Base-by-base conservation (phyloP, 2,329 filamentous ascomycete species). In the Penicillium sp. region DNA sequence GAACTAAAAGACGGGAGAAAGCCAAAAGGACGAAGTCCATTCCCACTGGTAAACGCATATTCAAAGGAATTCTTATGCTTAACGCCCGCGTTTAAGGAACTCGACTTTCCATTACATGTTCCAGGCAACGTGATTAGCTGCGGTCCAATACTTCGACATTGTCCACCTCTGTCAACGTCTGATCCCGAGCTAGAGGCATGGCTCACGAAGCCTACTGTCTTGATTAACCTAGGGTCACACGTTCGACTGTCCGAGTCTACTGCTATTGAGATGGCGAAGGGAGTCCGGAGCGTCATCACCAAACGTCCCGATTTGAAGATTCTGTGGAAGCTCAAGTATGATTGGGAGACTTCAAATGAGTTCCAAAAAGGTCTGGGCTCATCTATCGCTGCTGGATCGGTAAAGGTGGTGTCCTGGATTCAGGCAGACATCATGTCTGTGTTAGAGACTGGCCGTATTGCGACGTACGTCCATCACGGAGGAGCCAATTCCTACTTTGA, bases 401-500 rank as follows among this genome's bases (percentile, higher is more conserved):
- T 68, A n/a, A 66, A 53, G 19, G 57, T 65, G 3, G 53, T 67
- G 1, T 35, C 59, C 33, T 70, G 68, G 68, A 68, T 70, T 15
- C 19, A 66, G 30, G 45, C 66, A 2, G 67, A 70, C 15, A 68
- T 70, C 15, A 68, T 68, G 49, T 65, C 67, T 9, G 24, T 73
- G 50, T 56, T 84, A 6, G 66, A 75, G 30, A 76, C 74, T 3
- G 78, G 78, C 0, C 66, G 75, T 17, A 67, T 84, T 5, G 70
- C 74, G 2, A 79, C 78, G 28, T 75, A 79, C 10, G 72, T 84
- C 2, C 78, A 82, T 56, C 82, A 84, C 60, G 82, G 82, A 8
- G 82, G 82, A 3, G 79, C 81, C 0, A 83, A 81, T 59, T 82
- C 80, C 0, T 84, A 77, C 59, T 76, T 81, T 37, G 83, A 85